These are phyloP conservation scores for Ganoderma boninense DNA, from an alignment of 1,284 basidiomycete species.

Conservation along the genomic window DNA sequence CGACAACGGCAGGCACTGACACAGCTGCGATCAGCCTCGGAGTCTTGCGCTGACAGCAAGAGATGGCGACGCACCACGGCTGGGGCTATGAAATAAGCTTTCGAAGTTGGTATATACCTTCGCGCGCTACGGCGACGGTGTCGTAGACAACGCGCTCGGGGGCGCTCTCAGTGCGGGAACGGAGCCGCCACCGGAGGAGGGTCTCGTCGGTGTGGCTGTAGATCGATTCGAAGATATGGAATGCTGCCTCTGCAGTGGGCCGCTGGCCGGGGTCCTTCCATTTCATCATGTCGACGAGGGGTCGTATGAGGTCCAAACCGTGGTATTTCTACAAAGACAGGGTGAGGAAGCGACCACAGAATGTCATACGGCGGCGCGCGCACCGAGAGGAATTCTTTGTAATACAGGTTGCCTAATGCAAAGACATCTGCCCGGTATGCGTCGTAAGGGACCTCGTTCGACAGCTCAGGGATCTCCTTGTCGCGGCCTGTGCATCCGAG, in stretches of 20 bases:
- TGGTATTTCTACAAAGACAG: conserved; percentile 18
- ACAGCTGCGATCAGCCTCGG: background rate
- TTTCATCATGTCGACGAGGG: conserved; percentile 24
- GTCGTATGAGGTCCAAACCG: conserved; percentile 14
- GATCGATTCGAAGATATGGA: background rate
- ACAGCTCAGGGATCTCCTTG: conserved; percentile 40
- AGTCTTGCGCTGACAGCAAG: background rate
- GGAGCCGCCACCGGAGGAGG: background rate
- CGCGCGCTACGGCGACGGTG: background rate
- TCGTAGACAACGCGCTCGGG: background rate
- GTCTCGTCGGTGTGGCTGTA: background rate
- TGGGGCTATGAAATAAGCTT: background rate
- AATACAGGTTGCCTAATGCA: conserved; percentile 34
- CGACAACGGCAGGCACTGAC: background rate
- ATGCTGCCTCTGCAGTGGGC: conserved; percentile 7
- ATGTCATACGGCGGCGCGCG: too few relatives aligned
- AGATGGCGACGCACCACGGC: background rate
- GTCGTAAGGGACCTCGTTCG: conserved; percentile 36
- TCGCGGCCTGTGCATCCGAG: conserved; percentile 34
- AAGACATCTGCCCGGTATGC: conserved; percentile 42
- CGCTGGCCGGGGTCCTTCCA: conserved; percentile 6
- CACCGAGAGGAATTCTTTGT: conserved; percentile 21
- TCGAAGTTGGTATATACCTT: conserved; percentile 1
- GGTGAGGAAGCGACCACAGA: conserved; percentile 7
- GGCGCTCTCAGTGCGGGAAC: background rate